Evolutionary conservation across 305 asterid genomes (phyloP), one percentile per base, ranked within the genome.

Genomic region (Fraxinus xanthoxyloides): DNA sequence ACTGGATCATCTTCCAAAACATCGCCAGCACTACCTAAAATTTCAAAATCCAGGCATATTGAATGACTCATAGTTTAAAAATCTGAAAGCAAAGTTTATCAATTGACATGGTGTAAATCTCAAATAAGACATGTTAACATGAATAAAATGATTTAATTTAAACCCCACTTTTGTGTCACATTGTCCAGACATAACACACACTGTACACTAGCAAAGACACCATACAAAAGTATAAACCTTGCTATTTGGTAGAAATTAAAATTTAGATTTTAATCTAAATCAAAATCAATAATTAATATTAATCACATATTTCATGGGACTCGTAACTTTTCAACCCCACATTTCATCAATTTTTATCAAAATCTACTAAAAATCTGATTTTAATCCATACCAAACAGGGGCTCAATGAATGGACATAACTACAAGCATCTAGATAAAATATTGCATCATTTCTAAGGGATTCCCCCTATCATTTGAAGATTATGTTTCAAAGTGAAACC

Each of bases 1-100:
- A 91, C 90, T 2, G 93, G 95, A 85, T 91, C 89, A 82, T 91
- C 95, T 83, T 91, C 95, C 93, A 91, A 82, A 12, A 91, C 95
- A 87, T 91, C 95, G 26, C 95, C 95, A 31, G 95, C 95, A 59
- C 95, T 91, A 75, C 95, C 95, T 91, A 78, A 85, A 77, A 38
- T 86, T 73, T 43, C 8, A 17, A 72, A 32, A 76, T 6, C 75
- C 34, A 61, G 13, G 56, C 72, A 31, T 80, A 4, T 73, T 4
- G 13, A 15, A 56, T 30, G 26, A n/a, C 26, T 74, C 48, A 56
- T 31, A 12, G 69, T 19, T 43, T 28, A 15, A 51, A 59, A n/a
- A 40, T 38, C 31, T 10, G 36, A 75, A 13, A 28, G 54, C n/a
- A 28, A 75, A 75, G 21, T 48, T 40, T 75, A 8, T 75, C 78